Evolutionary conservation across 2,329 filamentous ascomycete species (phyloP).

Genomic region (Cordyceps pruinosa): DNA sequence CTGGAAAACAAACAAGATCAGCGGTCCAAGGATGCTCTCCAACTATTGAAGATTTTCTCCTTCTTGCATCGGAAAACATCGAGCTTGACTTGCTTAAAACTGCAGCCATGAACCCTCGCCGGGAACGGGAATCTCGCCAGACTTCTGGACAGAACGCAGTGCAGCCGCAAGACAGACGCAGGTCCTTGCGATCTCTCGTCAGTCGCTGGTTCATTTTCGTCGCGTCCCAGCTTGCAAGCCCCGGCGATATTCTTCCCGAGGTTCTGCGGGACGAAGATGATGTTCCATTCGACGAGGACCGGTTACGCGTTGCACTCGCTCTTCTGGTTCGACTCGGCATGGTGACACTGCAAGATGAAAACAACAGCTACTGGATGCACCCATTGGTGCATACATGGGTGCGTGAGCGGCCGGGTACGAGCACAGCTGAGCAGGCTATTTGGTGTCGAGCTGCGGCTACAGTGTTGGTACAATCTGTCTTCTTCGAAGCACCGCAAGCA

Average conservation of each 20-base stretch:
- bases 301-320: neutral
- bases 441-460: conserved; percentile 3
- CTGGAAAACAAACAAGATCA: conserved; percentile 9
- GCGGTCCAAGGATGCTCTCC: conserved; percentile 3
- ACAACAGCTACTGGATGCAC: conserved; percentile 8
- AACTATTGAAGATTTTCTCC: conserved; percentile 10
- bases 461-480: neutral
- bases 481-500: neutral
- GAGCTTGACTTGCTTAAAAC: conserved; percentile 1
- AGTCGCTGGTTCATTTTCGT: neutral
- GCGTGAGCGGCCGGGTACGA: conserved; percentile 1
- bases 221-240: neutral
- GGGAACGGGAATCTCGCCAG: neutral
- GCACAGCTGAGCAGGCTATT: conserved; percentile 3
- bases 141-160: neutral
- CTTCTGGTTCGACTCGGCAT: conserved; percentile 1
- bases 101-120: conserved; percentile 1
- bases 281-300: neutral
- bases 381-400: conserved; percentile 2
- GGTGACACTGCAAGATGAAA: neutral
- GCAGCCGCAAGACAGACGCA: neutral
- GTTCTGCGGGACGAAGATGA: conserved; percentile 2
- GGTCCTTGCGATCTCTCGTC: neutral
- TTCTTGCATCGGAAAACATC: conserved; percentile 12
- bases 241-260: neutral